Conservation (phyloP, 495 filamentous ascomycete species). For the Astrocystis sublimbata region DNA sequence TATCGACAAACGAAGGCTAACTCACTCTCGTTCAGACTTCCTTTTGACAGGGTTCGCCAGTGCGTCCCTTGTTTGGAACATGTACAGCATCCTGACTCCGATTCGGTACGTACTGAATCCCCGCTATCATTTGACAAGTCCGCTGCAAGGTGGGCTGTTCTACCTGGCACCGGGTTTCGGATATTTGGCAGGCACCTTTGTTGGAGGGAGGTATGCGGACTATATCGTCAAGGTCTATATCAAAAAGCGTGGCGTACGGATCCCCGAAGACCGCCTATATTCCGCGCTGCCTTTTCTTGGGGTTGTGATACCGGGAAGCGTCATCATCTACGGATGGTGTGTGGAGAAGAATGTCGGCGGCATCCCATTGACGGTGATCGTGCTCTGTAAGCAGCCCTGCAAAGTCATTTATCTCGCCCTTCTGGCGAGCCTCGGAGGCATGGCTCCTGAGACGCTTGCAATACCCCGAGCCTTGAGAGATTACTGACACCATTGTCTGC, state of each 20-base stretch:
- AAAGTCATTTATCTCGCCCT: no score
- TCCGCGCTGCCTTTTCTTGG: constrained; percentile 62
- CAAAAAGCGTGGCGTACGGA: constrained; percentile 55
- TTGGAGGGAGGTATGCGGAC: constrained; percentile 73
- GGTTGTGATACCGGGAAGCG: constrained; percentile 61
- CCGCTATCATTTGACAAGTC: constrained; percentile 65
- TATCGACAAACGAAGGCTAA: not conserved
- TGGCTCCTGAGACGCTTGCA: no score
- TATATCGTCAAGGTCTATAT: constrained; percentile 64
- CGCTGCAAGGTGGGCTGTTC: constrained; percentile 68
- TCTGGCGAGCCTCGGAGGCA: no score
- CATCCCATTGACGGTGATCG: constrained; percentile 65
- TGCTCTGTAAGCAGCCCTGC: no score
- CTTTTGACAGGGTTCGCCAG: constrained; percentile 61
- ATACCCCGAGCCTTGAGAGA: no score
- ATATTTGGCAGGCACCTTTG: constrained; percentile 68
- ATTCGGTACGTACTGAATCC: constrained; percentile 76
- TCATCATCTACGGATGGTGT: constrained; percentile 72
- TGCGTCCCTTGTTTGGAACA: constrained; percentile 65
- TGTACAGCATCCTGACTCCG: constrained; percentile 71
- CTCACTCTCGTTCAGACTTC: constrained; percentile 40
- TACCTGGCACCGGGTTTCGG: constrained; percentile 74
- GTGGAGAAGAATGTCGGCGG: constrained; percentile 67
- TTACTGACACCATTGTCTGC: no score
- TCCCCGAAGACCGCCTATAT: constrained; percentile 69